These are phyloP conservation scores for Ophiostoma pallidulum DNA, from an alignment of 2,329 filamentous ascomycete genomes.

Conservation along the genomic window DNA sequence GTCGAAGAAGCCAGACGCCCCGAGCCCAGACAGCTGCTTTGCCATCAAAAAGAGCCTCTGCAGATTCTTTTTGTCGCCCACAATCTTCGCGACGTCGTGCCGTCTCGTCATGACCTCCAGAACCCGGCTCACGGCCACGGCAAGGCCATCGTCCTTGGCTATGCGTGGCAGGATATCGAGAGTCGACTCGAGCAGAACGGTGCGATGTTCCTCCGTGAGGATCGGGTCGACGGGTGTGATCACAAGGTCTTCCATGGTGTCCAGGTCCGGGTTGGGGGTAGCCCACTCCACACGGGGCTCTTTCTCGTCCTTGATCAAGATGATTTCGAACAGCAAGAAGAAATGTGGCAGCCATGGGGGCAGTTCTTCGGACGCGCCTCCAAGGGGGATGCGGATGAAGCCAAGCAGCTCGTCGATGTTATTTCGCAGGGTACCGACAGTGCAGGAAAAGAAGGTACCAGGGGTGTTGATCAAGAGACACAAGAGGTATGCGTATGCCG, in stretches of 20 bases:
- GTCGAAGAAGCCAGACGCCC: conserved; percentile 60
- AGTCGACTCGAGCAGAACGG: conserved; percentile 64
- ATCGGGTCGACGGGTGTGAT: conserved; percentile 52
- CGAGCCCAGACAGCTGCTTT: conserved; percentile 75
- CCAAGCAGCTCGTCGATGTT: conserved; percentile 66
- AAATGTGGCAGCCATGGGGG: conserved; percentile 90
- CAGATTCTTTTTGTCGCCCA: conserved; percentile 83
- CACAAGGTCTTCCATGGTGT: conserved; percentile 43
- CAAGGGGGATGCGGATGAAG: conserved; percentile 64
- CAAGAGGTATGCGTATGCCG: conserved; percentile 84
- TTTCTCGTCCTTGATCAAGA: conserved; percentile 82
- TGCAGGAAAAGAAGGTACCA: conserved; percentile 65
- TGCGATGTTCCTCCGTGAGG: conserved; percentile 56
- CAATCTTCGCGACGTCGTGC: conserved; percentile 60
- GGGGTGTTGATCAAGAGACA: conserved; percentile 79
- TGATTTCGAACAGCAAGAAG: conserved; percentile 77
- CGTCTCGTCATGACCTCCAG: conserved; percentile 80
- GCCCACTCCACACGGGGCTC: conserved; percentile 67
- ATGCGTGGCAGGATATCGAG: conserved; percentile 76
- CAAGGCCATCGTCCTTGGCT: conserved; percentile 77
- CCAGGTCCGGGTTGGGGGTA: conserved; percentile 39
- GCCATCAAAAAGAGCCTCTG: conserved; percentile 90
- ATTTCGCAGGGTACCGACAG: conserved; percentile 63
- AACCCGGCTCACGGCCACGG: conserved; percentile 72
- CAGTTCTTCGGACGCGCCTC: conserved; percentile 63